Conservation (phyloP, 2,329 filamentous ascomycete species). For the Fusarium floridanum region DNA sequence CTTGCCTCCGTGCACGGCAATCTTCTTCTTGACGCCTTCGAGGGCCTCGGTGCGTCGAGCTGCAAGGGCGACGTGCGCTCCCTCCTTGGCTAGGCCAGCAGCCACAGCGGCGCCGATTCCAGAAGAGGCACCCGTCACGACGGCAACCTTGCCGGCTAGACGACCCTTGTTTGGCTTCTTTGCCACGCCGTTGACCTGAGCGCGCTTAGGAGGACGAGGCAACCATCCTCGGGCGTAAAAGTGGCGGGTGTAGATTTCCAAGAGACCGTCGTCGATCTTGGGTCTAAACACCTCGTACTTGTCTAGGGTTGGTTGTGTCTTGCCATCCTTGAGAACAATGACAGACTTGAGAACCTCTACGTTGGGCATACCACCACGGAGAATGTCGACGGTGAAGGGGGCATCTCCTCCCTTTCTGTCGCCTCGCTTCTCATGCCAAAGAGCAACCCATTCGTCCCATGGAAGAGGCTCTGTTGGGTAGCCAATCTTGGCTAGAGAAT, state of each 20-base stretch:
- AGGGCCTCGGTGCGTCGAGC: conserved; percentile 78
- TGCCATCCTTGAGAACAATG: conserved; percentile 78
- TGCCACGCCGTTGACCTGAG: conserved; percentile 48
- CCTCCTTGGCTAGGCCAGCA: conserved; percentile 75
- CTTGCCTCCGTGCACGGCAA: conserved; percentile 70
- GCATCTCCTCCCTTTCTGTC: conserved; percentile 74
- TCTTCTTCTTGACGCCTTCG: conserved; percentile 73
- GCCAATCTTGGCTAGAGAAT: conserved; percentile 73
- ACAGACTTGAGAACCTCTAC: conserved; percentile 78
- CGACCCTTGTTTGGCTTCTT: conserved; percentile 62
- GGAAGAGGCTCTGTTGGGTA: conserved; percentile 75
- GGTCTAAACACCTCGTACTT: conserved; percentile 70
- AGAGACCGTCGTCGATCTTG: conserved; percentile 76
- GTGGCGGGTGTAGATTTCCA: conserved; percentile 83
- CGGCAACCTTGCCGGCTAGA: conserved; percentile 76
- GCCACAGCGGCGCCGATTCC: conserved; percentile 84
- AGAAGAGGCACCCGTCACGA: conserved; percentile 84
- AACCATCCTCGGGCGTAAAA: conserved; percentile 87
- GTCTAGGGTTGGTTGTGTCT: conserved; percentile 71
- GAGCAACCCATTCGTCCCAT: conserved; percentile 80
- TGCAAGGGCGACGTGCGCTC: conserved; percentile 78
- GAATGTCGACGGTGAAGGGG: conserved; percentile 82
- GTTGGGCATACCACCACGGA: conserved; percentile 84
- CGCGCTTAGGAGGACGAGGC: conserved; percentile 68
- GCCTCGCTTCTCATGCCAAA: conserved; percentile 80